These are phyloP conservation scores for Colletotrichum horii DNA, from an alignment of 2,329 filamentous ascomycete species.

Conservation along the genomic window DNA sequence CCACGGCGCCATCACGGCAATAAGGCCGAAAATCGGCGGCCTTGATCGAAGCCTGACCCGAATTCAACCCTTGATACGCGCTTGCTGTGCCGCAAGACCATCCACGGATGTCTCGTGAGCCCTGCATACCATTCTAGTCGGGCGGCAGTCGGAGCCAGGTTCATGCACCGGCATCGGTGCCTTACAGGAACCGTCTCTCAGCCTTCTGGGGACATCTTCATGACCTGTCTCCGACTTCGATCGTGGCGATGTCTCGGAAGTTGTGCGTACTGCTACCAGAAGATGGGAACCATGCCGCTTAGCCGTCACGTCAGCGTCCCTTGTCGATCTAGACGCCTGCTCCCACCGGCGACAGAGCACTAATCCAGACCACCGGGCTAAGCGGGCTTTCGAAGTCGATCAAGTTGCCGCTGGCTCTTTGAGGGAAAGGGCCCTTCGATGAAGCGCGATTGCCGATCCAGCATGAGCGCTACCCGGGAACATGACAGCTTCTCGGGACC, in stretches of 20 bases:
- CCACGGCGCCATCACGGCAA: not conserved
- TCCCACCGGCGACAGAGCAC: not conserved
- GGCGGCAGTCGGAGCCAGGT: not conserved
- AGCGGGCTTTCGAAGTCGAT: not conserved
- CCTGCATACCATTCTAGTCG: not conserved
- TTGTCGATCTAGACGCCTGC: not conserved
- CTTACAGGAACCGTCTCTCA: not conserved
- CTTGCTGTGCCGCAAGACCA: not conserved
- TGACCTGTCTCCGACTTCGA: not conserved
- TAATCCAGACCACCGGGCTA: not conserved
- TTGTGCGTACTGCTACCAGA: not conserved
- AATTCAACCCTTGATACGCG: fast-evolving
- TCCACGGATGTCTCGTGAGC: not conserved
- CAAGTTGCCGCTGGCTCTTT: not conserved
- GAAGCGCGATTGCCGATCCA: not conserved
- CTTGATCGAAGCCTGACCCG: not conserved
- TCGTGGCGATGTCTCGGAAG: not conserved
- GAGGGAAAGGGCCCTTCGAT: not conserved
- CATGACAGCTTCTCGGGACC: not conserved
- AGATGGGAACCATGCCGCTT: not conserved
- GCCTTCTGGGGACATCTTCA: not conserved
- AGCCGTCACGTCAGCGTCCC: not conserved
- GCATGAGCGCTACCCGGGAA: not conserved
- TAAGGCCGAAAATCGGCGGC: not conserved
- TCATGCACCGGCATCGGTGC: not conserved